These are phyloP conservation scores for Pythium volutum DNA, from an alignment of 352 stramenopile genomes.

Conservation along the genomic window DNA sequence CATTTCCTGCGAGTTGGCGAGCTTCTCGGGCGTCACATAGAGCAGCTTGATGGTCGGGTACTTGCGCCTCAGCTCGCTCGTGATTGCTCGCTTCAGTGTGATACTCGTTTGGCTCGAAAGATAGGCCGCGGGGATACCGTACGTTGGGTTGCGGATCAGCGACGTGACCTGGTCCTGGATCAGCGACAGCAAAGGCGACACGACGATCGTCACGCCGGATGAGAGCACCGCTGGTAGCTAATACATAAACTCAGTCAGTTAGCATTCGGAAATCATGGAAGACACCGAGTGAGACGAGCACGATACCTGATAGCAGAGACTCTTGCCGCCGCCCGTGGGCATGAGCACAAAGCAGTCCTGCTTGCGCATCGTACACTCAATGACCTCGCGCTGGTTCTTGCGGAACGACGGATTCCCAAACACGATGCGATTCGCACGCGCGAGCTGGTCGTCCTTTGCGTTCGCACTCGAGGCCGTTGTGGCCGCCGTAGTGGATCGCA, in stretches of 20 bases:
- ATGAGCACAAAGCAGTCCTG: slow-evolving; percentile 95
- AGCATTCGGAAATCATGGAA: not conserved
- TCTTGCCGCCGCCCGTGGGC: slow-evolving; percentile 91
- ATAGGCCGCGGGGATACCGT: slow-evolving; percentile 65
- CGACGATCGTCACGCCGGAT: slow-evolving; percentile 88
- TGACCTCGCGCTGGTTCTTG: slow-evolving; percentile 89
- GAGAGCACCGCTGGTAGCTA: slow-evolving; percentile 57
- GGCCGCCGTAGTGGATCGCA: not conserved
- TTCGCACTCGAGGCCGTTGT: not conserved
- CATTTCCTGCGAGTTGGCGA: slow-evolving; percentile 76
- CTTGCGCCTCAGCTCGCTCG: slow-evolving; percentile 78
- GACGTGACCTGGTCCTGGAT: slow-evolving; percentile 93
- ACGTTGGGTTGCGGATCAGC: slow-evolving; percentile 58
- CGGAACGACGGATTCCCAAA: slow-evolving; percentile 86
- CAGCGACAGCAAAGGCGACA: slow-evolving; percentile 92
- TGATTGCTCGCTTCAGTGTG: slow-evolving; percentile 62
- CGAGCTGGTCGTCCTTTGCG: slow-evolving; percentile 34
- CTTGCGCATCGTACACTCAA: slow-evolving; percentile 88
- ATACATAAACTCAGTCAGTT: not conserved
- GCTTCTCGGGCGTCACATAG: slow-evolving; percentile 96
- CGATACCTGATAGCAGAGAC: slow-evolving; percentile 90
- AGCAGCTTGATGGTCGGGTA: slow-evolving; percentile 82
- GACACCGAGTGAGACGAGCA: not conserved
- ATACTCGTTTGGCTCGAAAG: slow-evolving; percentile 74
- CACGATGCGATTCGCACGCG: slow-evolving; percentile 54